Conservation (phyloP, 257 asterid genomes). For the Rhazya stricta region DNA sequence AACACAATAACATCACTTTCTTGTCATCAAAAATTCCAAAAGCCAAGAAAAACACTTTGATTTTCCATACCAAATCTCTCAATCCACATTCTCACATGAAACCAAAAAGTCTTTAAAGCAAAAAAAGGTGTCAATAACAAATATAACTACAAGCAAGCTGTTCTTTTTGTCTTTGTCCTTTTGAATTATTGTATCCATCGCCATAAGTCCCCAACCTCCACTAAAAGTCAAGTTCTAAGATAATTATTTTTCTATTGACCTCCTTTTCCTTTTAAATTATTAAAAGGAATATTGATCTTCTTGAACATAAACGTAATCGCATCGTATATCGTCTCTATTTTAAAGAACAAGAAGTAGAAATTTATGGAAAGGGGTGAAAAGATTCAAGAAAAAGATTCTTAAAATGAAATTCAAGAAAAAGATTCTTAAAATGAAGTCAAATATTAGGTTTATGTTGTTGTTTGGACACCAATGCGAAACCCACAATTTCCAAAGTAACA, state of each 20-base stretch:
- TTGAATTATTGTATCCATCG: neutral
- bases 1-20: neutral
- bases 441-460: slow-evolving; percentile 17
- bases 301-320: too few species aligned
- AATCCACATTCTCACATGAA: neutral
- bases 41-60: neutral
- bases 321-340: too few species aligned
- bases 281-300: too few species aligned
- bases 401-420: neutral
- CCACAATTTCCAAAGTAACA: slow-evolving; percentile 14
- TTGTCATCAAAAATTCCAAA: slow-evolving; percentile 1
- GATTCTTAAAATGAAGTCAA: neutral
- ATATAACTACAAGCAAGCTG: neutral
- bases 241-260: too few species aligned
- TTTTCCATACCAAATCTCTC: neutral
- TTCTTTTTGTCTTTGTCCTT: neutral
- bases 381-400: too few species aligned
- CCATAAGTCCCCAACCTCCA: neutral
- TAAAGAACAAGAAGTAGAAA: too few species aligned
- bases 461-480: slow-evolving; percentile 8
- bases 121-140: neutral
- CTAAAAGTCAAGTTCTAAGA: neutral
- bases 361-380: too few species aligned
- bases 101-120: neutral
- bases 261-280: too few species aligned